phyloP scores from a whole-genome alignment of 2,329 filamentous ascomycete species.

The Nemania bipapillata region DNA sequence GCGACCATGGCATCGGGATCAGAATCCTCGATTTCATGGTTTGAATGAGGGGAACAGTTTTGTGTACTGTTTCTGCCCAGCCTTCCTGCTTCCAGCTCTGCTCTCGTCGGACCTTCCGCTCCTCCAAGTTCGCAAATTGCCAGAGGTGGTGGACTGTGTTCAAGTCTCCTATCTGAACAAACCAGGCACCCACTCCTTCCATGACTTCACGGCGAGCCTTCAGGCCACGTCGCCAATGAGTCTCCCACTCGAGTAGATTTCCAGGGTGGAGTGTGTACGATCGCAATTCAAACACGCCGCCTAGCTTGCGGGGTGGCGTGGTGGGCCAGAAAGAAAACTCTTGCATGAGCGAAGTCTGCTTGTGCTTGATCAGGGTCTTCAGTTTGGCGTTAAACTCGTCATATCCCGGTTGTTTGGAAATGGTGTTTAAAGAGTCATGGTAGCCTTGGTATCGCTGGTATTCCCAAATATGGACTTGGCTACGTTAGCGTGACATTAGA shows the following conservation, averaged over 20 bases:
- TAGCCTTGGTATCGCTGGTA: constrained; percentile 98
- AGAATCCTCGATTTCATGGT: constrained; percentile 94
- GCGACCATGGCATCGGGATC: constrained; percentile 96
- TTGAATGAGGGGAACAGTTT: constrained; percentile 96
- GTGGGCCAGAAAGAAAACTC: constrained; percentile 99
- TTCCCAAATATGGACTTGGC: constrained; percentile 96
- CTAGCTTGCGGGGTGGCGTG: constrained; percentile 85
- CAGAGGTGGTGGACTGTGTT: constrained; percentile 98
- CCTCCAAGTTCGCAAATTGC: constrained; percentile 97
- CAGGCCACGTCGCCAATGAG: constrained; percentile 92
- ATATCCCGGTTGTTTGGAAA: constrained; percentile 85
- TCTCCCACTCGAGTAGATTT: constrained; percentile 97
- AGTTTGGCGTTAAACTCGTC: constrained; percentile 84
- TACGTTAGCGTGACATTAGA: constrained; percentile 29
- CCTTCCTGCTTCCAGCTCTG: constrained; percentile 95
- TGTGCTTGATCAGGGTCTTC: constrained; percentile 83
- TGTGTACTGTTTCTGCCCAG: constrained; percentile 97
- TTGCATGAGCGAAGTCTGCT: constrained; percentile 94
- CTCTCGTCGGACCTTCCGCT: constrained; percentile 88
- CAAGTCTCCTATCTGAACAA: constrained; percentile 95
- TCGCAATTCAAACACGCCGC: constrained; percentile 92
- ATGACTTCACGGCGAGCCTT: constrained; percentile 94
- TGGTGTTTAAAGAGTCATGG: constrained; percentile 87
- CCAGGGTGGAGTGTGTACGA: constrained; percentile 97
- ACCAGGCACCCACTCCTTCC: constrained; percentile 98